These are phyloP conservation scores for Puccinellia tenuiflora DNA, from an alignment of 176 grass and related monocot genomes.

Conservation along the genomic window DNA sequence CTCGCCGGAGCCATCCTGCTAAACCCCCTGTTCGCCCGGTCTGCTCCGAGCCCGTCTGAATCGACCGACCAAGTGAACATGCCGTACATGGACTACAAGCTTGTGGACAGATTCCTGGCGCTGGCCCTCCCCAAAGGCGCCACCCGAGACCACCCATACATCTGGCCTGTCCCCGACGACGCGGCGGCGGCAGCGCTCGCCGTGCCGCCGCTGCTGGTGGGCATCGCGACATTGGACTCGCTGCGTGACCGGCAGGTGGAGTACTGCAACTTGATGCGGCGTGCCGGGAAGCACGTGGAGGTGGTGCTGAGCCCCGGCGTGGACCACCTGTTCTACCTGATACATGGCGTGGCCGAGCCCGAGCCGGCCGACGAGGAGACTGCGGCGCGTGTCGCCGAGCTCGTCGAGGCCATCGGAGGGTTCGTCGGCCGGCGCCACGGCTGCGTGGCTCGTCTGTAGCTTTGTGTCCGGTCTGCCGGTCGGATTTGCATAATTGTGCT, in stretches of 20 bases:
- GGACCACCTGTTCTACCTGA: slow-evolving; percentile 1
- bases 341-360: not conserved
- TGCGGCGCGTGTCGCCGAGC: not conserved
- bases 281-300: not conserved
- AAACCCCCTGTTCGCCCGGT: not conserved
- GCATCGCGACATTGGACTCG: not conserved
- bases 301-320: not conserved
- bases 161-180: not conserved
- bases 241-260: slow-evolving; percentile 6
- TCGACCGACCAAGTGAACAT: not conserved
- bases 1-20: not conserved
- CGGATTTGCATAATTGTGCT: not conserved
- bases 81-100: not conserved
- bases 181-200: not conserved
- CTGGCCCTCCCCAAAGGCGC: not conserved
- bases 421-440: not conserved
- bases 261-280: not conserved
- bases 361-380: not conserved
- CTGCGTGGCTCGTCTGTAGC: not conserved
- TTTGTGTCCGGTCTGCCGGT: not conserved
- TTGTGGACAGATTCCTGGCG: not conserved
- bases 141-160: slow-evolving; percentile 2
- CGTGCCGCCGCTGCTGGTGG: not conserved
- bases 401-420: not conserved
- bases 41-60: not conserved